Percentiles rank a stretch among this genome's conserved stretches.
Evolutionary conservation across 2,329 filamentous ascomycete species (phyloP).

Genomic region (Thyridium curvatum): DNA sequence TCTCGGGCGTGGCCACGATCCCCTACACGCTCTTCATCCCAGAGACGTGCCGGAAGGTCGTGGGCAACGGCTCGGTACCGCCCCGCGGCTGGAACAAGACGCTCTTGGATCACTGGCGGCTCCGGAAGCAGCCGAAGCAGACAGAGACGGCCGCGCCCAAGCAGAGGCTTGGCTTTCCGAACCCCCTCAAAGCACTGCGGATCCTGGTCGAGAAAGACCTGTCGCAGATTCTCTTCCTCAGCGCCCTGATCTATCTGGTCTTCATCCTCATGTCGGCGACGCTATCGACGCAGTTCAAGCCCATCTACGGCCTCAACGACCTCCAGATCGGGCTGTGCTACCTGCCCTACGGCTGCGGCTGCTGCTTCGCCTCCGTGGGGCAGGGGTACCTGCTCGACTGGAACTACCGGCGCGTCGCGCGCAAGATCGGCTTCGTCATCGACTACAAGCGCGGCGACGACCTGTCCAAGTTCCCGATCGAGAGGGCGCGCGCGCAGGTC

Average conservation of each 20-base stretch:
- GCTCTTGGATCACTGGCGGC: constrained; percentile 39
- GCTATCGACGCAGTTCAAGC: constrained; percentile 42
- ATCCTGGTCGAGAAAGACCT: constrained; percentile 54
- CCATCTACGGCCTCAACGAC: constrained; percentile 44
- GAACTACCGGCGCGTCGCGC: constrained; percentile 66
- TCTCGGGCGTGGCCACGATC: constrained; percentile 41
- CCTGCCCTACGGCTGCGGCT: constrained; percentile 46
- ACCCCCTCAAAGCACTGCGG: constrained; percentile 47
- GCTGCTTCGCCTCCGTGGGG: constrained; percentile 38
- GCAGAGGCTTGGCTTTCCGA: constrained; percentile 44
- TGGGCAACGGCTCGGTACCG: constrained; percentile 56
- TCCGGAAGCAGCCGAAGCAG: constrained; percentile 24
- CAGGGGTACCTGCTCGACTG: constrained; percentile 55
- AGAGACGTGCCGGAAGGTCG: constrained; percentile 52
- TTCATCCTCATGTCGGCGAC: constrained; percentile 50
- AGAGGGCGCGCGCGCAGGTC: constrained; percentile 46
- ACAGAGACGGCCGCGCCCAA: constrained; percentile 21
- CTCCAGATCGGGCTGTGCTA: constrained; percentile 48
- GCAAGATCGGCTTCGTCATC: constrained; percentile 53
- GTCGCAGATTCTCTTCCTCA: constrained; percentile 44
- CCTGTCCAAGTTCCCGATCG: constrained; percentile 46
- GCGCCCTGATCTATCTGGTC: constrained; percentile 47
- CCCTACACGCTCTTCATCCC: constrained; percentile 51
- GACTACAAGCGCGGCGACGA: constrained; percentile 51
- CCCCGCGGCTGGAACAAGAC: constrained; percentile 54